Percentiles rank a stretch among this genome's conserved stretches.
These are phyloP conservation scores for Candida ipomoeae DNA, from an alignment of 805 yeast genomes.

Conservation along the genomic window DNA sequence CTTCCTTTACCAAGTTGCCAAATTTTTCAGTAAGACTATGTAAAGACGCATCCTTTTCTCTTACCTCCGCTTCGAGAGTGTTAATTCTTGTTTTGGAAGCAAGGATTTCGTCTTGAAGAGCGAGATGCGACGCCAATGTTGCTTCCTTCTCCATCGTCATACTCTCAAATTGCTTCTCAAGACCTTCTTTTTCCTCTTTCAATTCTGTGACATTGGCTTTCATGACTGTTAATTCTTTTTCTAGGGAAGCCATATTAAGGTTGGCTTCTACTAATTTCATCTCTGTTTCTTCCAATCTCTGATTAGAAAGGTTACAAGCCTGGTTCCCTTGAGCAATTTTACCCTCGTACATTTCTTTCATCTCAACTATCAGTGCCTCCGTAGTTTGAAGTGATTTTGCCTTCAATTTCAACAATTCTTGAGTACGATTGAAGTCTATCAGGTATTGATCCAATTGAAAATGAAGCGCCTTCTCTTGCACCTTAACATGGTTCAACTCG, in stretches of 20 bases:
- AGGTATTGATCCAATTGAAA: background rate
- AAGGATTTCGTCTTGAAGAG: background rate
- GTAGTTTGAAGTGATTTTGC: background rate
- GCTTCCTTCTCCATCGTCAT: background rate
- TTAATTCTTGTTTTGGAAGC: background rate
- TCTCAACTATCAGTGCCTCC: background rate
- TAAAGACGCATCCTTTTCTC: conserved; percentile 21
- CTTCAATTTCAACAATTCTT: conserved; percentile 1
- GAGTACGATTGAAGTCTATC: background rate
- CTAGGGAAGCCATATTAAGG: background rate
- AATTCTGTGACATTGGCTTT: background rate
- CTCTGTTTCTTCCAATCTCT: background rate
- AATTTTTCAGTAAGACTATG: conserved; percentile 18
- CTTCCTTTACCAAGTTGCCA: conserved; percentile 14
- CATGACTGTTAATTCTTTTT: background rate
- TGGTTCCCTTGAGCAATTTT: background rate
- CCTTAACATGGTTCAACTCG: background rate
- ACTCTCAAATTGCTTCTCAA: background rate
- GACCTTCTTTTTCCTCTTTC: background rate
- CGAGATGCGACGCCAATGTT: background rate
- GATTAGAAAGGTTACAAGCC: background rate
- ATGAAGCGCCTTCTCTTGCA: background rate
- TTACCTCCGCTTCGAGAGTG: conserved; percentile 14
- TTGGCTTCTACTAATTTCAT: background rate
- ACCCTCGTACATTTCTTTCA: conserved; percentile 1